These are phyloP conservation scores for Ascochyta lentis DNA, from an alignment of 2,329 filamentous ascomycete species.

Conservation along the genomic window DNA sequence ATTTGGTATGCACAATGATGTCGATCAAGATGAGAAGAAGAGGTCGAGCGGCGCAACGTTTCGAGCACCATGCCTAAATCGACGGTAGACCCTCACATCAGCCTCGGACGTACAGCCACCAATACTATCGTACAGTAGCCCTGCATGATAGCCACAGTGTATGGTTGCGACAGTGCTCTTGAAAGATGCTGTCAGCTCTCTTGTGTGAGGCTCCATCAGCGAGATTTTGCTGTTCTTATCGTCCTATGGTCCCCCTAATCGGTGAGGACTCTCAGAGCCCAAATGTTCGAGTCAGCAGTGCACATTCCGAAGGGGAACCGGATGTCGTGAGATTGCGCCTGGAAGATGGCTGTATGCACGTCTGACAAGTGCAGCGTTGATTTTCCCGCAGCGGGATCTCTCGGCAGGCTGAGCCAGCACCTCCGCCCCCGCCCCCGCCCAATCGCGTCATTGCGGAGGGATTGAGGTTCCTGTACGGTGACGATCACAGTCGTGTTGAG, in stretches of 20 bases:
- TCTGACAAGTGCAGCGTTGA: constrained; percentile 16
- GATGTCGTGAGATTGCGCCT: constrained; percentile 13
- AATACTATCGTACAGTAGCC: constrained; percentile 48
- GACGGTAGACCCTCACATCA: constrained; percentile 22
- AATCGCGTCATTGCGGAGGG: constrained; percentile 21
- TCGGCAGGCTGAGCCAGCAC: constrained; percentile 14
- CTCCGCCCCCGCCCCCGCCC: constrained; percentile 24
- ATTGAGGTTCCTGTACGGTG: constrained; percentile 12
- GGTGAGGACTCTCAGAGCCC: constrained; percentile 9
- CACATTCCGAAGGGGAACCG: constrained; percentile 26
- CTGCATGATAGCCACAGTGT: constrained; percentile 42
- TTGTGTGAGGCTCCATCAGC: constrained; percentile 17
- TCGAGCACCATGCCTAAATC: constrained; percentile 17
- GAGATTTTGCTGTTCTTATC: constrained; percentile 21
- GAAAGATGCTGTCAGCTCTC: constrained; percentile 33
- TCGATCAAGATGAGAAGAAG: neutral
- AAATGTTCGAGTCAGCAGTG: constrained; percentile 12
- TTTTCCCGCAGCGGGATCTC: constrained; percentile 31
- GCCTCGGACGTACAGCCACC: constrained; percentile 42
- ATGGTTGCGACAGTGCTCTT: constrained; percentile 26
- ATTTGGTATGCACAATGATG: constrained; percentile 11
- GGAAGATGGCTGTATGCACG: constrained; percentile 2
- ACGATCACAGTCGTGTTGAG: constrained; percentile 18
- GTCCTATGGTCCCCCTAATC: constrained; percentile 11
- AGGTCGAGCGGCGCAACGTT: constrained; percentile 11